phyloP scores from a whole-genome alignment of 2,329 filamentous ascomycete species.

The Fusarium guadeloupense region DNA sequence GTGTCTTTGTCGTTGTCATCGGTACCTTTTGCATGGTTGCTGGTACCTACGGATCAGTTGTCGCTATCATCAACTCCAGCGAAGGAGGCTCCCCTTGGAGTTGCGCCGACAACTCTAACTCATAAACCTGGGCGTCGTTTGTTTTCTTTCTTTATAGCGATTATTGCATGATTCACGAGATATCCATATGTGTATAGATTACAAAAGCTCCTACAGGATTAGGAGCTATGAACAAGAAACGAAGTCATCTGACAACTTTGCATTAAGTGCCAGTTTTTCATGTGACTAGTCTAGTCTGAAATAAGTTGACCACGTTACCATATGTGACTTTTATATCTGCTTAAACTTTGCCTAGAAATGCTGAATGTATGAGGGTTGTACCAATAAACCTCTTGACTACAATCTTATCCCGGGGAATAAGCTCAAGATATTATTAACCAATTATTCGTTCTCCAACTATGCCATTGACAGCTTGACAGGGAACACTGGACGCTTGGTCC shows the following conservation, averaged over 20 bases:
- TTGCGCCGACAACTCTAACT: conserved; percentile 23
- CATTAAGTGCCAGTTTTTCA: neutral
- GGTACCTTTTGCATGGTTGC: conserved; percentile 27
- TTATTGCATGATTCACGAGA: neutral
- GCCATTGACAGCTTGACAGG: neutral
- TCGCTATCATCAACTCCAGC: neutral
- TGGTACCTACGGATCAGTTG: conserved; percentile 25
- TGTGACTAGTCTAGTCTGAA: neutral
- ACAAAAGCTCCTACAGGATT: neutral
- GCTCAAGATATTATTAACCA: neutral
- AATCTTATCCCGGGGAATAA: conserved; percentile 1
- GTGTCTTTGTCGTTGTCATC: conserved; percentile 9
- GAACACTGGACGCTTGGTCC: neutral
- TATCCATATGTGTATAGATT: conserved; percentile 2
- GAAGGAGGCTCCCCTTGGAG: conserved; percentile 7
- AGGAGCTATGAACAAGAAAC: neutral
- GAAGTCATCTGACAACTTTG: neutral
- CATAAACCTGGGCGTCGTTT: neutral
- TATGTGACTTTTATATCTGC: neutral
- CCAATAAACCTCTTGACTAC: neutral
- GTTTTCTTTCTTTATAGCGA: neutral
- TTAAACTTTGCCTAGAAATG: neutral
- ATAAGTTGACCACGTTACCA: neutral
- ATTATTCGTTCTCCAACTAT: conserved; percentile 1
- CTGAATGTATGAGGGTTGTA: neutral